Evolutionary conservation across 805 yeast genomes (phyloP), one percentile per base, ranked within the genome.

Genomic region (Zygoascus tannicola): DNA sequence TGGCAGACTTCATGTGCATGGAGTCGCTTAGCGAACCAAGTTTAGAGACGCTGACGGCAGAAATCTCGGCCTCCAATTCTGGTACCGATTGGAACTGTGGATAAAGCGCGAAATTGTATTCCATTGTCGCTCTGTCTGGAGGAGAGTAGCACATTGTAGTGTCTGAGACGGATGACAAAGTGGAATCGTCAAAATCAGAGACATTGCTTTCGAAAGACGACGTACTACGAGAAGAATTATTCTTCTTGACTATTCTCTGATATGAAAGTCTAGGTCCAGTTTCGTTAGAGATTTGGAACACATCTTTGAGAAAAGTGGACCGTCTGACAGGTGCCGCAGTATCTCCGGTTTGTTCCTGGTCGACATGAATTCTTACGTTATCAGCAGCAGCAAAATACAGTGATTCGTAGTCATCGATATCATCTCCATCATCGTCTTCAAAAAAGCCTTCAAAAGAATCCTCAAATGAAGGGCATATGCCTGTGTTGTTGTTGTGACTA

Each of bases 71-170:
- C 10, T 26, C 30, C n/a, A n/a, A n/a, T n/a, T n/a, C n/a, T n/a
- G n/a, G n/a, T n/a, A n/a, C n/a, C n/a, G n/a, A n/a, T n/a, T n/a
- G n/a, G n/a, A n/a, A n/a, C n/a, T n/a, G n/a, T n/a, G n/a, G n/a
- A 33, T 42, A 43, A 26, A 22, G 28, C 12, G 34, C 36, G 4
- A 38, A 23, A 12, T 33, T 43, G 32, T 30, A 35, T 22, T 26
- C 41, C 36, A 21, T 21, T 3, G 35, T 33, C 7, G 35, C 22
- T 5, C 28, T 32, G 34, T 23, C 40, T 8, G 30, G 30, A 26
- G 30, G 30, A 26, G 30, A 26, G 30, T 26, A 26, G 30, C 30
- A 26, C 30, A 26, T 7, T 26, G 30, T 26, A 12, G 7, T 26
- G 30, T 26, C 30, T 26, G 30, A 26, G 10, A 26, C 7, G 30